phyloP scores from a whole-genome alignment of 345 rosid genomes.

The Populus alba region DNA sequence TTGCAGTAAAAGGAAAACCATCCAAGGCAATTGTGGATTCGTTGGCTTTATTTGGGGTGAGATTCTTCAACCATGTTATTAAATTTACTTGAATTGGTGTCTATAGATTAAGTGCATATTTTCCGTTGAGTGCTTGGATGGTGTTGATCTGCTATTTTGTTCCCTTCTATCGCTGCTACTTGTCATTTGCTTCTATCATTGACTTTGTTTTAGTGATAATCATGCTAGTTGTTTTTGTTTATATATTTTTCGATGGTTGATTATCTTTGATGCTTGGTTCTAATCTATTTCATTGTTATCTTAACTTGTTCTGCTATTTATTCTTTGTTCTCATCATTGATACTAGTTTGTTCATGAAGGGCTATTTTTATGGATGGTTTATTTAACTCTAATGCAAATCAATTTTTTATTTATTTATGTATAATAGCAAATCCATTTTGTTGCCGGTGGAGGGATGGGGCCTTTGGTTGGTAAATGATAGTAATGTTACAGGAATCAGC shows the following conservation, averaged over 20 bases:
- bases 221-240: neutral
- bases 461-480: neutral
- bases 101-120: neutral
- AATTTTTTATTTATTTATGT: too few species aligned
- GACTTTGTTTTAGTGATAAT: neutral
- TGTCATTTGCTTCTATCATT: neutral
- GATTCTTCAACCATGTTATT: slow-evolving; percentile 28
- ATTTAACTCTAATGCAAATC: neutral
- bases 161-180: neutral
- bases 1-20: slow-evolving; percentile 91
- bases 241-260: neutral
- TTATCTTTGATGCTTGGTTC: neutral
- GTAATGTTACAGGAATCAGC: neutral
- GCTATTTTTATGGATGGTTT: neutral
- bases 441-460: neutral
- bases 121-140: neutral
- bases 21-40: slow-evolving; percentile 86
- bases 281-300: neutral
- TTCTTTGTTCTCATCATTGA: neutral
- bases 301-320: neutral
- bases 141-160: neutral
- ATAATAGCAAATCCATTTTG: neutral
- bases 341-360: neutral
- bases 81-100: neutral
- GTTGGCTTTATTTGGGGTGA: slow-evolving; percentile 91